These are phyloP conservation scores for Fusarium compactum DNA, from an alignment of 2,329 filamentous ascomycete species.

Conservation along the genomic window DNA sequence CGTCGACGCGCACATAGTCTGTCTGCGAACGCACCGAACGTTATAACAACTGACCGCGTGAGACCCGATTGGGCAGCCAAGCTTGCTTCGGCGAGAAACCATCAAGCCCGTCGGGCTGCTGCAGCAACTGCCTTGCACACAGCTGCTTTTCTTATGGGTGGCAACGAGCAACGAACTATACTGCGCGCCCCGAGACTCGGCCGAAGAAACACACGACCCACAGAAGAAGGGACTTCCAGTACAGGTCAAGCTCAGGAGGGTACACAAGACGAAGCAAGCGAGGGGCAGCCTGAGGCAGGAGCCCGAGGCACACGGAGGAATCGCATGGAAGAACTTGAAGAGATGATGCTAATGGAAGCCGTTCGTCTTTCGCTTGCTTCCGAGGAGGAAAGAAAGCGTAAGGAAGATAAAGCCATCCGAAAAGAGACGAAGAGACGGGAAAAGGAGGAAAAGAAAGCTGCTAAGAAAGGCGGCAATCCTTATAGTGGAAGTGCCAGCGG, in stretches of 20 bases:
- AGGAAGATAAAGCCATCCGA: slow-evolving; percentile 65
- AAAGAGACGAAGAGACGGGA: slow-evolving; percentile 89
- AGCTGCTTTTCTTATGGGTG: slow-evolving; percentile 89
- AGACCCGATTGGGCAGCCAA: slow-evolving; percentile 96
- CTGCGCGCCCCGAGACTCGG: slow-evolving; percentile 65
- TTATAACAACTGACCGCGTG: slow-evolving; percentile 92
- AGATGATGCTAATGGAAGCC: slow-evolving; percentile 99
- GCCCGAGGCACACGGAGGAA: slow-evolving; percentile 52
- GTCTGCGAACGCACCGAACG: slow-evolving; percentile 84
- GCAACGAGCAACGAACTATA: slow-evolving; percentile 64
- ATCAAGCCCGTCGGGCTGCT: slow-evolving; percentile 86
- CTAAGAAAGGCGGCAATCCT: slow-evolving; percentile 67
- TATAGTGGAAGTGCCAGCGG: slow-evolving; percentile 53
- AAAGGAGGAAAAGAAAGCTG: slow-evolving; percentile 84
- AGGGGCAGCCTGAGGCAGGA: slow-evolving; percentile 41
- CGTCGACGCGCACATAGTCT: slow-evolving; percentile 69
- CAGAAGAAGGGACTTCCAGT: slow-evolving; percentile 48
- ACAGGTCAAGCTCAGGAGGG: slow-evolving; percentile 35
- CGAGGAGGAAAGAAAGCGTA: slow-evolving; percentile 91
- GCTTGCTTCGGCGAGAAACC: slow-evolving; percentile 83
- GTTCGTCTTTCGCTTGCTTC: slow-evolving; percentile 90
- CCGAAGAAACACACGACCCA: slow-evolving; percentile 63
- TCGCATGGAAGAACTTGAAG: slow-evolving; percentile 89
- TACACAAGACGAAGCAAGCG: slow-evolving; percentile 22
- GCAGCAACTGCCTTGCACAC: slow-evolving; percentile 95